Evolutionary conservation across 1,284 basidiomycete genomes (phyloP), one percentile per base, ranked within the genome.

Genomic region (Bjerkandera adusta): DNA sequence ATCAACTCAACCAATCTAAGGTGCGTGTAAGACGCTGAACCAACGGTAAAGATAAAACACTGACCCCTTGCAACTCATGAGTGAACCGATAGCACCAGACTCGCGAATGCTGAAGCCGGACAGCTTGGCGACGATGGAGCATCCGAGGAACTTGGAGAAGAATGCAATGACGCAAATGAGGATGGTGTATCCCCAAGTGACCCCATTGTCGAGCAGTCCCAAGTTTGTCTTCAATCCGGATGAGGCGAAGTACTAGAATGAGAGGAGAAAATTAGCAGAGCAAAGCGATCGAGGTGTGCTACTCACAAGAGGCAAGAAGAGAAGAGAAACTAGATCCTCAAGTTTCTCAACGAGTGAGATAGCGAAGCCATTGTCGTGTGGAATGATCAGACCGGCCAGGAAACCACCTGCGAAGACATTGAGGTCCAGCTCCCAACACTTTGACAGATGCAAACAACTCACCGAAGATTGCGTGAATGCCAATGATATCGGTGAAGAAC

Each of bases 31-130:
- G 26, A 40, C 35, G 18, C 11, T 10, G 4, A 12, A 15, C 26
- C n/a, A 32, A 26, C 43, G 25, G 18, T 18, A 27, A 1, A 10
- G 13, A 36, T 8, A 36, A 36, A 24, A 12, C 18, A 66, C 77
- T 52, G 52, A 89, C 83, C 92, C 92, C 70, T 97, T 97, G 72
- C 92, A 97, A 62, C 84, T 85, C 93, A 97, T 96, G 47, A 97
- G 70, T 43, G 87, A 81, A 5, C 94, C 94, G 47, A 96, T 86
- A 1, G 93, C 92, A 16, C 83, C 83, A 8, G 86, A 77, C 66
- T 96, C 93, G 43, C 94, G 77, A 68, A 74, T 72, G 40, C 73
- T 81, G 69, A 92, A 94, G 2, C 87, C 87, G 38, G 72, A 74
- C 1, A 73, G 50, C 54, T 73, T 76, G 3, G 92, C 91, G 1